These are phyloP conservation scores for Quercus suber DNA, from an alignment of 306 rosid species.

Conservation along the genomic window DNA sequence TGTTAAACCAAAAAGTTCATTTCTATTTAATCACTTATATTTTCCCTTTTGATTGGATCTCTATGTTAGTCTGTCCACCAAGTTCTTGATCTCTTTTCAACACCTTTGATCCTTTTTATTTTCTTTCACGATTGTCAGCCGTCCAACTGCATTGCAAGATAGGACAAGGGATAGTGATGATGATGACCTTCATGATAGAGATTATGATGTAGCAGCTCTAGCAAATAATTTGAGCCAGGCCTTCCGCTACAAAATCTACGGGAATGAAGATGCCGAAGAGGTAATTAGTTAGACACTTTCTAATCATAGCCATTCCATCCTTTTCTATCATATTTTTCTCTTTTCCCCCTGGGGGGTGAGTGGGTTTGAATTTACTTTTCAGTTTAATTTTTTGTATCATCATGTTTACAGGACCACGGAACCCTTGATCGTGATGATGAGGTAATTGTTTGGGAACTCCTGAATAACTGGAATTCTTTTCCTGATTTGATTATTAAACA, in stretches of 20 bases:
- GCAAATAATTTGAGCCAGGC: conserved; percentile 97
- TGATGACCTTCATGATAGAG: conserved; percentile 87
- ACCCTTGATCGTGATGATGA: conserved; percentile 79
- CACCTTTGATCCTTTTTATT: neutral
- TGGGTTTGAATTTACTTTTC: conserved; percentile 3
- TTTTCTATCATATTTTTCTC: conserved; percentile 5
- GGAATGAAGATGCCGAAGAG: conserved; percentile 91
- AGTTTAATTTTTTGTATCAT: conserved; percentile 23
- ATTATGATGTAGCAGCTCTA: conserved; percentile 86
- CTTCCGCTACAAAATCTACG: conserved; percentile 86
- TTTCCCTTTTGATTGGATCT: neutral
- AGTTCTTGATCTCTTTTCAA: conserved; percentile 1
- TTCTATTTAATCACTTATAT: neutral
- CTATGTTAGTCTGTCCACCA: neutral
- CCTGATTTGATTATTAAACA: conserved; percentile 17
- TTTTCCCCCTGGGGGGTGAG: neutral
- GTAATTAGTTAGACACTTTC: conserved; percentile 35
- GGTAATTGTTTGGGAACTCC: conserved; percentile 45
- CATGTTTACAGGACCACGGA: conserved; percentile 70
- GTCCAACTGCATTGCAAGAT: conserved; percentile 95
- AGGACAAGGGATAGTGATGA: conserved; percentile 96
- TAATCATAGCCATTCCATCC: neutral
- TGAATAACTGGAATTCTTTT: conserved; percentile 14
- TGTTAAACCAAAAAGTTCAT: neutral
- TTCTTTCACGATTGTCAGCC: conserved; percentile 49